phyloP scores from a whole-genome alignment of 2,329 filamentous ascomycete genomes.

The Cladosporium sphaerospermum region DNA sequence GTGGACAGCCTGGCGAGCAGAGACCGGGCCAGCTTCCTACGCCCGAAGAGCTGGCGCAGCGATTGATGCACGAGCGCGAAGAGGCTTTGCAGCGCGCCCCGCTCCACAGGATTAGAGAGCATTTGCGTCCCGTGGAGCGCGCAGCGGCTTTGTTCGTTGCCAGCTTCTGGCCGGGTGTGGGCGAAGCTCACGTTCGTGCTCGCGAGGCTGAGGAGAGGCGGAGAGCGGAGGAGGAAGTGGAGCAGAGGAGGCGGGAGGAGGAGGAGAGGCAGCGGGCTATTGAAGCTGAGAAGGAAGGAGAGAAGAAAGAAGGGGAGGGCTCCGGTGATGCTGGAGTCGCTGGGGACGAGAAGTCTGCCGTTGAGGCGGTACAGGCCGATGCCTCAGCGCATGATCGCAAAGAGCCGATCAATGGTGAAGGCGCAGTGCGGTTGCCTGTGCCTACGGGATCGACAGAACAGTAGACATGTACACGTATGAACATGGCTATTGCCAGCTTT shows the following conservation, averaged over 20 bases:
- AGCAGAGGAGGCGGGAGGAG: conserved; percentile 20
- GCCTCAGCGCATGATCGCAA: neutral
- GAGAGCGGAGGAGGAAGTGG: conserved; percentile 23
- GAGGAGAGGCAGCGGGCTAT: conserved; percentile 19
- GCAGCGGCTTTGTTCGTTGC: conserved; percentile 57
- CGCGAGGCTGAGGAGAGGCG: conserved; percentile 37
- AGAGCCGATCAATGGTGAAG: neutral
- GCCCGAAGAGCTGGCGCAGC: conserved; percentile 37
- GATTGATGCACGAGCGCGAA: conserved; percentile 30
- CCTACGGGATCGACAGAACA: neutral
- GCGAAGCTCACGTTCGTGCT: conserved; percentile 54
- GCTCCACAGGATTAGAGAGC: conserved; percentile 24
- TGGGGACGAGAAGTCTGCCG: neutral
- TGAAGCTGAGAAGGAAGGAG: neutral
- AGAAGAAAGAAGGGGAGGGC: neutral
- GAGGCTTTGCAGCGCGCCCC: conserved; percentile 15
- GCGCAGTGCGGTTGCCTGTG: neutral
- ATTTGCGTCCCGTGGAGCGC: conserved; percentile 46
- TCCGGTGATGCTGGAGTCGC: neutral
- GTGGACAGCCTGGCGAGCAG: neutral
- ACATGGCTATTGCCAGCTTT: too few species aligned
- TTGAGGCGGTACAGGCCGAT: neutral
- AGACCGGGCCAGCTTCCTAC: conserved; percentile 28
- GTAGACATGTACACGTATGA: neutral
- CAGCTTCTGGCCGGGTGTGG: conserved; percentile 56